Conservation (phyloP, 352 stramenopile species). For the Phytophthora fragariaefolia region DNA sequence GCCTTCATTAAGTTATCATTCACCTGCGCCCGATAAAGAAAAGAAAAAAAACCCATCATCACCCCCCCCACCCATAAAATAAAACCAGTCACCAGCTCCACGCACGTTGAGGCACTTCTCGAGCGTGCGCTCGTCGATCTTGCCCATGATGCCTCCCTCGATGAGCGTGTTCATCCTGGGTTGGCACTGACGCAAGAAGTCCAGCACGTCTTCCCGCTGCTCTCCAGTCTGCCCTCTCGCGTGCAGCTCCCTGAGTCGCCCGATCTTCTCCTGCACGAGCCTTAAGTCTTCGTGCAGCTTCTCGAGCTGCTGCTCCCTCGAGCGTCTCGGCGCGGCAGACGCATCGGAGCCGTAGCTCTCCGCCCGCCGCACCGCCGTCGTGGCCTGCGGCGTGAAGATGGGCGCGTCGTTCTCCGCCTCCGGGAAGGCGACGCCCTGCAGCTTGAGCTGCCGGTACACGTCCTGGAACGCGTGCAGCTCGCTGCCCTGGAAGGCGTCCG, state of each 20-base stretch:
- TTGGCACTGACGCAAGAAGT: slow-evolving; percentile 87
- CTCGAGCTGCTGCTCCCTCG: slow-evolving; percentile 67
- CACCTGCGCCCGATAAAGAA: slow-evolving; percentile 43
- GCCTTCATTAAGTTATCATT: slow-evolving; percentile 87
- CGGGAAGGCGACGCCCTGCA: slow-evolving; percentile 75
- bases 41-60: background rate
- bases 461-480: slow-evolving; percentile 72
- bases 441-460: slow-evolving; percentile 78
- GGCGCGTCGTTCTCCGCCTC: slow-evolving; percentile 71
- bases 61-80: background rate
- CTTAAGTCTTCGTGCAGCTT: slow-evolving; percentile 78
- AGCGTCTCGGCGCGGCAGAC: slow-evolving; percentile 23
- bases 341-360: background rate
- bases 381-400: slow-evolving; percentile 75
- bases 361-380: slow-evolving; percentile 13
- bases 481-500: slow-evolving; percentile 62
- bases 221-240: slow-evolving; percentile 39
- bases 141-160: slow-evolving; percentile 84
- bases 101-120: slow-evolving; percentile 85
- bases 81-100: background rate
- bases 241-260: slow-evolving; percentile 53
- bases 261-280: slow-evolving; percentile 78
- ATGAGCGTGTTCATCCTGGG: slow-evolving; percentile 90
- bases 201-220: slow-evolving; percentile 70
- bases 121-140: slow-evolving; percentile 82